These are phyloP conservation scores for Leccinellum rugosiceps DNA, from an alignment of 768 basidiomycete species.

Conservation along the genomic window DNA sequence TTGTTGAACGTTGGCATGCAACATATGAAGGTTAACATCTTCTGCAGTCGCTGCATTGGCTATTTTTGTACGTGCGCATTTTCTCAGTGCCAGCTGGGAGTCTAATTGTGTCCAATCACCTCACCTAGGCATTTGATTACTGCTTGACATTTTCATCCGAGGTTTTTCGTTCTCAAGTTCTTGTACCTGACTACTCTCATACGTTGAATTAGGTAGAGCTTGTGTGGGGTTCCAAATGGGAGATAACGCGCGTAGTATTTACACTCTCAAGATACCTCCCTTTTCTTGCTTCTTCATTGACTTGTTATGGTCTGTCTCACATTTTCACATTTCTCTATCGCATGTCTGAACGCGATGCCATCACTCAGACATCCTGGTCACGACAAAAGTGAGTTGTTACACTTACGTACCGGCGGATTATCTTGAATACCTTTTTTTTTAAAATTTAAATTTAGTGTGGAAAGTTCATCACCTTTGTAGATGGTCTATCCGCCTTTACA, in stretches of 20 bases:
- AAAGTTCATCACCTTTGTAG: constrained; percentile 11
- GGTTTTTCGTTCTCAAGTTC: constrained; percentile 6
- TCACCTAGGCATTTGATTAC: constrained; percentile 21
- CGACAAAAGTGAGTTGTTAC: constrained; percentile 2
- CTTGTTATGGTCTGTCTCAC: constrained; percentile 19
- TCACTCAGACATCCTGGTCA: neutral
- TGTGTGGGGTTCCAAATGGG: constrained; percentile 26
- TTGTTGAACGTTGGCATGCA: too few species aligned
- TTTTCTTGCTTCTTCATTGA: constrained; percentile 15
- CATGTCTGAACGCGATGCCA: too few species aligned
- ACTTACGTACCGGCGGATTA: neutral
- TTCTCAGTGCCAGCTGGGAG: neutral
- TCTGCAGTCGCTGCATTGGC: constrained; percentile 19
- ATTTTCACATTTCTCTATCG: neutral
- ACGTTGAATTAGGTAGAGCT: constrained; percentile 12
- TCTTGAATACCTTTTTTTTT: neutral
- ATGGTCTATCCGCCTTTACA: constrained; percentile 7
- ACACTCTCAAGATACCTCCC: constrained; percentile 28
- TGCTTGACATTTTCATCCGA: constrained; percentile 21
- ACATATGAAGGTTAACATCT: too few species aligned
- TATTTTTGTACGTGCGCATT: constrained; percentile 9
- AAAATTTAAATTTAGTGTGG: too few species aligned
- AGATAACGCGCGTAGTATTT: constrained; percentile 20
- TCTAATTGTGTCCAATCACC: neutral
- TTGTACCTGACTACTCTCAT: neutral